Base-by-base conservation (phyloP, 2,329 filamentous ascomycete species). In the Amauroascus verrucosus region DNA sequence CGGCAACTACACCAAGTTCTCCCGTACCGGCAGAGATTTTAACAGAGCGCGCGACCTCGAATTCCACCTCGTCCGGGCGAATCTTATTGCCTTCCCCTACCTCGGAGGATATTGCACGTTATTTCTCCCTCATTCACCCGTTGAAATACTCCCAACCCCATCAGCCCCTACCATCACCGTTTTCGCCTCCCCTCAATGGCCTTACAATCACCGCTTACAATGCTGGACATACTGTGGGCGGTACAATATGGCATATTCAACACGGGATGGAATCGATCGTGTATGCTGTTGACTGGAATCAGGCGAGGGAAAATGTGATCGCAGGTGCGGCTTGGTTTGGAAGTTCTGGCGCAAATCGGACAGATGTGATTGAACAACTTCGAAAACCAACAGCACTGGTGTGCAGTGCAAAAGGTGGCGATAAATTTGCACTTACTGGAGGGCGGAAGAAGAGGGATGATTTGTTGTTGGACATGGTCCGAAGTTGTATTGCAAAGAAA, bases 241-340 rank as follows among this genome's bases (percentile, higher is more conserved):
- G 93, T 53, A 97, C 93, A 22, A 95, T 98, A 74, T 98, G 93
- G 93, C 91, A 97, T 64, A 90, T 98, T 59, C 91, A 97, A 64
- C 89, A 97, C 72, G 89, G 90, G 0, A 79, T 96, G 65, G 93
- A 98, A 68, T 96, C 90, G 0, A 91, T 98, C 40, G 90, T 98
- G 1, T 97, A 98, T 63, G 91, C 93, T 0, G 88, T 96, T 16
- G 91, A 97, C 65, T 98, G 93, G 93, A 96, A 96, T 62, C 90
- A 96, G 70, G 88, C 86, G n/a, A 82, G 88, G 61, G 93, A 98
- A 67, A 95, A 95, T 70, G 89, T 97, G 14, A 83, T 95, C 56
- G 84, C 91, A 0, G 91, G 91, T 58, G 93, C 93, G 20, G 89
- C 91, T 24, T 97, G 93, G 88, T 77, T 98, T 40, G 88, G 88